Conservation (phyloP, 192 early-diverging fungal species). For the Radiomyces spectabilis region DNA sequence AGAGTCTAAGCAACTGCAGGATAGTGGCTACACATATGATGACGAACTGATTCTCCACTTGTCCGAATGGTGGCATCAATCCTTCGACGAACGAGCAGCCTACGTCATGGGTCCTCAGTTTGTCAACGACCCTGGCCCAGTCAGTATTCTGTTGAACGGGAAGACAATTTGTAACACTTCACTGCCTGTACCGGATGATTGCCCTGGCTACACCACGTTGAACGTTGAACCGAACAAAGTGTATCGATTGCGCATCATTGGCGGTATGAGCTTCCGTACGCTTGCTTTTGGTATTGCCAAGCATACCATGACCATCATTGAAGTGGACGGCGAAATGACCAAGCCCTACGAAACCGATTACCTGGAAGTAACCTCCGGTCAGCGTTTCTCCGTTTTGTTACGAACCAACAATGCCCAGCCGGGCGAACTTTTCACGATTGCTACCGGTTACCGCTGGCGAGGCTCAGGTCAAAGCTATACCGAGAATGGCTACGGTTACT, state of each 20-base stretch:
- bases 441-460: constrained; percentile 4
- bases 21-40: constrained; percentile 21
- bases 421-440: constrained; percentile 4
- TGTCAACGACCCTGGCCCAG: background rate
- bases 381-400: constrained; percentile 37
- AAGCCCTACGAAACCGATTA: constrained; percentile 30
- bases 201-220: constrained; percentile 5
- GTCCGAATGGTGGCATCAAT: constrained; percentile 36
- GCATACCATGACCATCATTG: constrained; percentile 38
- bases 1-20: background rate
- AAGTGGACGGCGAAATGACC: constrained; percentile 37
- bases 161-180: background rate
- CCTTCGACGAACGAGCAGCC: background rate
- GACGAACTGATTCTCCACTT: constrained; percentile 24
- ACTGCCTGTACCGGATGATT: background rate
- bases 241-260: constrained; percentile 32
- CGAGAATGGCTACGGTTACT: constrained; percentile 10
- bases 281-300: constrained; percentile 31
- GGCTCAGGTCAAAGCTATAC: constrained; percentile 6
- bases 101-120: constrained; percentile 2
- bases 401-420: constrained; percentile 9
- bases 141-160: constrained; percentile 5
- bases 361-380: constrained; percentile 28
- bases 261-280: constrained; percentile 25
- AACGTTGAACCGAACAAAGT: constrained; percentile 15